Evolutionary conservation across 768 basidiomycete genomes (phyloP).

Genomic region (Pulveroboletus sp.): DNA sequence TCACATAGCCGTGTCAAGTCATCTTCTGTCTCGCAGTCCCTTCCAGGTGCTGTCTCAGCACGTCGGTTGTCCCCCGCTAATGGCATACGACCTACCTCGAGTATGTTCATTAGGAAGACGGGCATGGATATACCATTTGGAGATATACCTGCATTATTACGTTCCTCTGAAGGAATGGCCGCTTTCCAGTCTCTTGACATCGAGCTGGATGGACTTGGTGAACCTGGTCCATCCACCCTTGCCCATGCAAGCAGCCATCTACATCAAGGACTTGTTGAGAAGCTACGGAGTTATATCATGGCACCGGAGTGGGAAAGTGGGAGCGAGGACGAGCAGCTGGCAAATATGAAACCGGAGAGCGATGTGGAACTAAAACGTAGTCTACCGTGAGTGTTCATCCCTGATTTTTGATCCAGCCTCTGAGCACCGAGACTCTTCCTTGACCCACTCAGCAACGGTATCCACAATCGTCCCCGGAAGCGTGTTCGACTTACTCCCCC

Average conservation of each 20-base stretch:
- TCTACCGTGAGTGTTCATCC: slow-evolving; percentile 20
- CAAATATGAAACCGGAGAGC: slow-evolving; percentile 26
- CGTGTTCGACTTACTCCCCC: slow-evolving; percentile 48
- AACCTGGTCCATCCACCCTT: slow-evolving; percentile 32
- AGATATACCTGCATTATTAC: slow-evolving; percentile 63
- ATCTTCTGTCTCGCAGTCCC: slow-evolving; percentile 22
- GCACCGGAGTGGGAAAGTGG: slow-evolving; percentile 34
- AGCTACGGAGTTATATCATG: slow-evolving; percentile 17
- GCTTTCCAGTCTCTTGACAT: slow-evolving; percentile 56
- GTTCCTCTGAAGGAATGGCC: slow-evolving; percentile 73
- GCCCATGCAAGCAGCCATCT: slow-evolving; percentile 29
- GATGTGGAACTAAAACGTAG: slow-evolving; percentile 62
- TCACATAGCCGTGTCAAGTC: slow-evolving; percentile 21
- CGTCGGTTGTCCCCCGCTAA: slow-evolving; percentile 14
- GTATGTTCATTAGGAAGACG: slow-evolving; percentile 11
- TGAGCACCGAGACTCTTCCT: not conserved
- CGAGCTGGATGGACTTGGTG: slow-evolving; percentile 39
- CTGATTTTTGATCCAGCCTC: not conserved
- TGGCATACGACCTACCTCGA: slow-evolving; percentile 12
- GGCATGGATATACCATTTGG: slow-evolving; percentile 48
- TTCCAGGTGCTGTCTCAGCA: not conserved
- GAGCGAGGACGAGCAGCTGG: slow-evolving; percentile 30
- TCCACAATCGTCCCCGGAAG: slow-evolving; percentile 51
- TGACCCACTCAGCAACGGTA: slow-evolving; percentile 18
- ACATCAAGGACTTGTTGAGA: slow-evolving; percentile 16